Conservation (phyloP, 148 eudicot genomes). For the Camellia japonica region DNA sequence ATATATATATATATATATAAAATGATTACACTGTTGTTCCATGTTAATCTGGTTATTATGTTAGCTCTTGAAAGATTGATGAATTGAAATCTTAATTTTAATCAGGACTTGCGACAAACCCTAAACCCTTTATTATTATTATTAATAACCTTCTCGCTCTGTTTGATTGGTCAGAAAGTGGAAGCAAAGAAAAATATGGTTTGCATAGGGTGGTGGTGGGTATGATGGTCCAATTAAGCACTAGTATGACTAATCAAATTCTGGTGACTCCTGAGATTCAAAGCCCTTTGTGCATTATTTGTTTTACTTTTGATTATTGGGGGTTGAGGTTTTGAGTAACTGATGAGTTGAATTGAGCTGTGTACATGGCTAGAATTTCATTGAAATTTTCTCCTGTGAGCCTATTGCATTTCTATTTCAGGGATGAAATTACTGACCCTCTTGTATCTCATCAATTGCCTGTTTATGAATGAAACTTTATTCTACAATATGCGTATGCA, state of each 20-base stretch:
- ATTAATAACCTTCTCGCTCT: background rate
- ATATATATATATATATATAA: background rate
- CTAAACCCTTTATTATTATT: background rate
- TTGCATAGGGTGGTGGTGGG: background rate
- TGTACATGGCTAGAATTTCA: background rate
- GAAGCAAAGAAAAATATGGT: background rate
- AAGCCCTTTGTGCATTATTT: background rate
- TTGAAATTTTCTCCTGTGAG: background rate
- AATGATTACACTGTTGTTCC: background rate
- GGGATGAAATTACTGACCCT: background rate
- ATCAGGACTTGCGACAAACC: background rate
- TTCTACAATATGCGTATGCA: background rate
- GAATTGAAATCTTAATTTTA: background rate
- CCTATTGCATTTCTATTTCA: background rate
- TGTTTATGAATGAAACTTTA: background rate
- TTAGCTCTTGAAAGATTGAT: background rate
- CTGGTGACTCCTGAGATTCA: background rate
- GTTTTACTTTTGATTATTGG: background rate
- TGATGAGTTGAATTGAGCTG: background rate
- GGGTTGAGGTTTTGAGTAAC: background rate
- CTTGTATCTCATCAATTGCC: background rate
- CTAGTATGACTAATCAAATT: background rate
- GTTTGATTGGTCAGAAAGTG: conserved; percentile 1
- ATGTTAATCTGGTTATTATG: background rate
- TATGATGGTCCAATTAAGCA: background rate